Evolutionary conservation across 73 alveolate species (phyloP).

Genomic region (Tetrahymena borealis): DNA sequence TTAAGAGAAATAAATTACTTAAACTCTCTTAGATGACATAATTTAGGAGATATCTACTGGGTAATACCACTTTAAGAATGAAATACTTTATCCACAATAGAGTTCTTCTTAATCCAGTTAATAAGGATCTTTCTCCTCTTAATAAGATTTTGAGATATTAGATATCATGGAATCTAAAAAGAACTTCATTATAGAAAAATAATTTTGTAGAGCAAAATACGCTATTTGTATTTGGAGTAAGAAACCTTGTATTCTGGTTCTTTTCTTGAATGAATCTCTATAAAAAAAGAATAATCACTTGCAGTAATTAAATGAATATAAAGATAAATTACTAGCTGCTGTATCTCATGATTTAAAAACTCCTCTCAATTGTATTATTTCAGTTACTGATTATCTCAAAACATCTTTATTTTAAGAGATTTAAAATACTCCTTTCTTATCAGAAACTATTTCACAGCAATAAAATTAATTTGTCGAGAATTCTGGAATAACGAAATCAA

Average conservation of each 20-base stretch:
- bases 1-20: neutral
- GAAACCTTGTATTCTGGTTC: neutral
- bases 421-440: neutral
- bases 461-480: neutral
- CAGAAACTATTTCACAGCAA: neutral
- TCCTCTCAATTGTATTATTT: conserved; percentile 1
- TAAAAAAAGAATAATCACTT: neutral
- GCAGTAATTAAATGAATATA: neutral
- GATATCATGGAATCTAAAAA: neutral
- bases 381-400: neutral
- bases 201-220: neutral
- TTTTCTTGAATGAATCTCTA: neutral
- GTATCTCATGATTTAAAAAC: conserved; percentile 7
- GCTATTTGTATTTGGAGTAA: neutral
- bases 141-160: neutral
- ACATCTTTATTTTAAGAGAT: neutral
- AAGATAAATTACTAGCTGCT: neutral
- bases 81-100: neutral
- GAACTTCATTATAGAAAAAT: neutral
- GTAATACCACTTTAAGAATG: neutral
- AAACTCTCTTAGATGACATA: neutral
- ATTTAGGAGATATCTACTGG: neutral
- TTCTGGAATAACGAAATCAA: neutral
- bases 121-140: too few species aligned
- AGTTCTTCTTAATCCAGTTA: neutral